Conservation (phyloP, 2,329 filamentous ascomycete genomes). For the Dactylellina drechsleri region DNA sequence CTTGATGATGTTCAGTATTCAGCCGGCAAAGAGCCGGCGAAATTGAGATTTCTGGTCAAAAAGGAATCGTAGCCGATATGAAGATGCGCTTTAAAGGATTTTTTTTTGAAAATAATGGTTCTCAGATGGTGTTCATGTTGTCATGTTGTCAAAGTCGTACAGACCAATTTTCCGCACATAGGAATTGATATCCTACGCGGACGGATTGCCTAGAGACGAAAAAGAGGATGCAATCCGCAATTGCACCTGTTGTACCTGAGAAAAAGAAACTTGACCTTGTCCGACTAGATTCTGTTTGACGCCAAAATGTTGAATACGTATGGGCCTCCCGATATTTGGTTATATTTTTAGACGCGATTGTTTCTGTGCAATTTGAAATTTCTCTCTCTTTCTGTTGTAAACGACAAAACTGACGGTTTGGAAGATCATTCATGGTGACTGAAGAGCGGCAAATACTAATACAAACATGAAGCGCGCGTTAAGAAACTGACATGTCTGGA, state of each 20-base stretch:
- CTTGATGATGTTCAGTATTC: no score
- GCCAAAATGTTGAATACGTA: conserved; percentile 4
- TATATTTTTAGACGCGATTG: no score
- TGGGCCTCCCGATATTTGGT: conserved; percentile 11
- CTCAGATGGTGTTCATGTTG: not conserved
- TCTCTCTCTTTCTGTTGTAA: conserved; percentile 32
- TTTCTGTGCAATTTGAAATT: conserved; percentile 16
- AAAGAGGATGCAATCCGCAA: not conserved
- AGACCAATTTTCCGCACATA: conserved; percentile 22
- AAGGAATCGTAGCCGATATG: no score
- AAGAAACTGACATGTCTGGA: conserved; percentile 50
- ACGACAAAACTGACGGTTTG: conserved; percentile 25
- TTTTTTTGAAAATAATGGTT: no score
- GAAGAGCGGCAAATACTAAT: conserved; percentile 51
- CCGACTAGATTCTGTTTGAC: conserved; percentile 1
- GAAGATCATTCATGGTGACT: conserved; percentile 44
- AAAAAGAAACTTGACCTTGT: not conserved
- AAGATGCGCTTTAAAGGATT: no score
- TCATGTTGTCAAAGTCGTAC: conserved; percentile 26
- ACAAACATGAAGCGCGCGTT: conserved; percentile 54
- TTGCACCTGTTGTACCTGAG: not conserved
- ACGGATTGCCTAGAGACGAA: conserved; percentile 10
- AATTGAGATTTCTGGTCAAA: no score
- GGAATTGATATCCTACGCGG: conserved; percentile 50
- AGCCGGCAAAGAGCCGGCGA: no score